Evolutionary conservation across 805 yeast genomes (phyloP).

Genomic region (Ogataea methylovora): DNA sequence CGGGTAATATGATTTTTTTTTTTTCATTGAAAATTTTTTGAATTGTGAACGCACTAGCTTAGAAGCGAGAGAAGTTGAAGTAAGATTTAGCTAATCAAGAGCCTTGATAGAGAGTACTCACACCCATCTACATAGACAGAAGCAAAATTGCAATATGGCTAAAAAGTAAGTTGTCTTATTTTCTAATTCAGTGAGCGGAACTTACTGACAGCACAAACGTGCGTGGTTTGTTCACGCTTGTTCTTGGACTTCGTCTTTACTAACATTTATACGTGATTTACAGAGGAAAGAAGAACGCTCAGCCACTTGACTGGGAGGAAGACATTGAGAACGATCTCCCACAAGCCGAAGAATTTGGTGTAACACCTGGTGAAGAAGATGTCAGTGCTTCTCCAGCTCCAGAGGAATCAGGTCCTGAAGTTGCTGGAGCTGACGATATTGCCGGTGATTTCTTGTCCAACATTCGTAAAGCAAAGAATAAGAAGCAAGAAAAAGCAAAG

Average conservation of each 20-base stretch:
- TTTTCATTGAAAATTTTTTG: no score
- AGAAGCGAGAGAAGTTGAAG: no score
- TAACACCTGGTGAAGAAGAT: constrained; percentile 20
- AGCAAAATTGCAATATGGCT: no score
- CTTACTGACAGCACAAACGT: no score
- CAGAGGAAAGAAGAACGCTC: constrained; percentile 55
- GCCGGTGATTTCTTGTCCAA: constrained; percentile 77
- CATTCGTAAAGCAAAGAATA: constrained; percentile 69
- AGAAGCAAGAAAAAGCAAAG: constrained; percentile 63
- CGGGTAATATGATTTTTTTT: no score
- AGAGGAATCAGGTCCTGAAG: constrained; percentile 12
- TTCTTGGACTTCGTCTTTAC: neutral
- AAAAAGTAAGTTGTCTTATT: no score
- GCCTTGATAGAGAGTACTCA: no score
- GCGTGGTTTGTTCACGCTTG: no score
- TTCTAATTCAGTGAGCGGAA: no score
- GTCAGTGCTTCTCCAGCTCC: constrained; percentile 20
- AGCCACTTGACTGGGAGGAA: constrained; percentile 80
- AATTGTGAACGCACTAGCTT: no score
- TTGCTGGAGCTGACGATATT: constrained; percentile 34
- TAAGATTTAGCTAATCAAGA: no score
- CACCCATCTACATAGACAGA: no score
- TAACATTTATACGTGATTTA: constrained; percentile 4
- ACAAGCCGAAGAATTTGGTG: constrained; percentile 47
- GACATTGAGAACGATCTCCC: constrained; percentile 48